These are phyloP conservation scores for Cyclotella distinguenda DNA, from an alignment of 108 stramenopile genomes.

Conservation along the genomic window DNA sequence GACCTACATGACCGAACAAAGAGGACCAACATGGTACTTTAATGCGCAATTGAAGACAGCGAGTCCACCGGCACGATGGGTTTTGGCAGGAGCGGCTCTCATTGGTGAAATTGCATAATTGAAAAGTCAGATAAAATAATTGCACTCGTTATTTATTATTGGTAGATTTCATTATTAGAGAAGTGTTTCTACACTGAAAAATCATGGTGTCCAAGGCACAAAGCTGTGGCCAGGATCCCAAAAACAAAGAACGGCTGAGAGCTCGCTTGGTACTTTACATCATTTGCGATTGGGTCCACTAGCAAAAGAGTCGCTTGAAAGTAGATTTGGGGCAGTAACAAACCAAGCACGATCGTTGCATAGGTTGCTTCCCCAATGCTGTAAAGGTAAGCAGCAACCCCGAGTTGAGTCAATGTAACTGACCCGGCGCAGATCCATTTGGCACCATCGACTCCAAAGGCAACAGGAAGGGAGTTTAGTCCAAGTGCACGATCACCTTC, in stretches of 20 bases:
- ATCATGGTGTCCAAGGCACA: conserved; percentile 91
- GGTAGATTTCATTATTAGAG: no score
- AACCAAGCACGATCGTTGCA: conserved; percentile 70
- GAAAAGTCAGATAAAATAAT: no score
- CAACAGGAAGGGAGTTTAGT: conserved; percentile 91
- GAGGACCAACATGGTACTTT: conserved; percentile 87
- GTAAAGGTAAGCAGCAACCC: conserved; percentile 89
- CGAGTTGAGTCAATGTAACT: conserved; percentile 88
- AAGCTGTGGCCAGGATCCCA: conserved; percentile 89
- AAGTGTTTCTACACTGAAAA: conserved; percentile 51
- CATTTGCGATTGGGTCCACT: conserved; percentile 91
- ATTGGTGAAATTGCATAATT: conserved; percentile 60
- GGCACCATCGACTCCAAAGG: conserved; percentile 94
- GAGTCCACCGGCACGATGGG: conserved; percentile 72
- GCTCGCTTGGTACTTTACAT: conserved; percentile 94
- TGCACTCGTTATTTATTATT: no score
- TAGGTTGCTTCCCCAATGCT: conserved; percentile 83
- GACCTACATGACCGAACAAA: conserved; percentile 74
- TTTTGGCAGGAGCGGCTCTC: conserved; percentile 78
- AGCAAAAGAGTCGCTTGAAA: conserved; percentile 91
- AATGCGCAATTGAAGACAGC: conserved; percentile 85
- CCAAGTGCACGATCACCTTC: conserved; percentile 93
- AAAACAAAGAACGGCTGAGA: conserved; percentile 95
- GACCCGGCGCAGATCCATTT: conserved; percentile 91
- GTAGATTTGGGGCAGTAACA: conserved; percentile 91